Evolutionary conservation across 305 asterid genomes (phyloP).

Genomic region (Nicotiana rustica): DNA sequence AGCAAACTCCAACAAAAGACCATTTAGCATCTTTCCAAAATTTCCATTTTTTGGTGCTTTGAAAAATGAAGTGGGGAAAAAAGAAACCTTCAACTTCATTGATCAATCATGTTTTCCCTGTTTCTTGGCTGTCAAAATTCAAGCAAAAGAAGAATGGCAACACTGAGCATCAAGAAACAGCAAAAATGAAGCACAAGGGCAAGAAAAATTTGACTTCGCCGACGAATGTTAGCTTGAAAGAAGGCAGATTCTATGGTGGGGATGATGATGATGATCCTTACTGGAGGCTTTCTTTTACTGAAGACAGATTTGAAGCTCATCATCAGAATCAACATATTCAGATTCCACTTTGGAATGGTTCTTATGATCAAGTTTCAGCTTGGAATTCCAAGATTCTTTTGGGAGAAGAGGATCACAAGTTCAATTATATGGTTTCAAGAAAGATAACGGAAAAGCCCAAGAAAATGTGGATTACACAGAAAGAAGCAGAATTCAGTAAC

Average conservation of each 20-base stretch:
- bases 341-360: slow-evolving; percentile 50
- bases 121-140: slow-evolving; percentile 54
- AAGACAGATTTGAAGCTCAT: slow-evolving; percentile 42
- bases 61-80: slow-evolving; percentile 68
- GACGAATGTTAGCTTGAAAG: slow-evolving; percentile 41
- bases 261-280: slow-evolving; percentile 57
- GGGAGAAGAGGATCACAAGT: slow-evolving; percentile 42
- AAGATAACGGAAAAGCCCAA: slow-evolving; percentile 44
- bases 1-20: background rate
- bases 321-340: slow-evolving; percentile 32
- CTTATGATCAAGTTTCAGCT: slow-evolving; percentile 45
- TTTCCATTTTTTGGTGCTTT: background rate
- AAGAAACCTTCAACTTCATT: slow-evolving; percentile 55
- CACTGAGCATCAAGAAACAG: slow-evolving; percentile 37
- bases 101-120: slow-evolving; percentile 45
- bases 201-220: slow-evolving; percentile 41
- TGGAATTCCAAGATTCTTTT: slow-evolving; percentile 31
- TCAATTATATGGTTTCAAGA: slow-evolving; percentile 45
- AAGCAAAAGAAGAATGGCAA: slow-evolving; percentile 50
- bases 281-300: slow-evolving; percentile 69
- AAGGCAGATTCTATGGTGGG: slow-evolving; percentile 61
- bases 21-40: background rate
- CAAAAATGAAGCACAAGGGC: slow-evolving; percentile 46
- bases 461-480: slow-evolving; percentile 27
- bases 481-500: slow-evolving; percentile 39